Conservation (phyloP, 148 eudicot genomes). For the Mesembryanthemum crystallinum region DNA sequence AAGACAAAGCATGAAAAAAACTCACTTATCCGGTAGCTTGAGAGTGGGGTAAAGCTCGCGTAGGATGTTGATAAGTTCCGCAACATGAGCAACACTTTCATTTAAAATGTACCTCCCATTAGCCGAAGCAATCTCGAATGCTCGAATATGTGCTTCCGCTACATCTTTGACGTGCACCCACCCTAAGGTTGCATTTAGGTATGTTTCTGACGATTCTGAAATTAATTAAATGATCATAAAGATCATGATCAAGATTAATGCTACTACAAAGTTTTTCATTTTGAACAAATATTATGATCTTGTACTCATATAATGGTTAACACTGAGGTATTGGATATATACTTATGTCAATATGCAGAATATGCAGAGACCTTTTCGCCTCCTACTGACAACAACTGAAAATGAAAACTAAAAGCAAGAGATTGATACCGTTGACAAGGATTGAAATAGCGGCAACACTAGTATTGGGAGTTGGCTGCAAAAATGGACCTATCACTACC, state of each 20-base stretch:
- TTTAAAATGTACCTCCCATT: slow-evolving; percentile 30
- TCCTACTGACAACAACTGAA: no score
- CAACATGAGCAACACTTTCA: slow-evolving; percentile 17
- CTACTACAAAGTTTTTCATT: no score
- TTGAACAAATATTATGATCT: no score
- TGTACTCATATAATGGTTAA: no score
- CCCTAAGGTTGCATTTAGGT: slow-evolving; percentile 1
- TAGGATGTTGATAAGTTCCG: slow-evolving; percentile 17
- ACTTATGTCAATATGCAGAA: no score
- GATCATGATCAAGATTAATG: not conserved
- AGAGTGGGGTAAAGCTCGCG: slow-evolving; percentile 29
- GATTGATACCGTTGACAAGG: slow-evolving; percentile 23
- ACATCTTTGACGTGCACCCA: slow-evolving; percentile 34
- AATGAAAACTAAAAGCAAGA: not conserved
- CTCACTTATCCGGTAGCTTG: slow-evolving; percentile 26
- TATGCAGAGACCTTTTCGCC: no score
- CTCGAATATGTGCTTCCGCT: slow-evolving; percentile 33
- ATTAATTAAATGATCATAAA: not conserved
- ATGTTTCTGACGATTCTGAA: slow-evolving; percentile 21
- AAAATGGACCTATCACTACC: slow-evolving; percentile 42
- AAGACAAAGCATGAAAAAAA: not conserved
- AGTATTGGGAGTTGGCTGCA: slow-evolving; percentile 34
- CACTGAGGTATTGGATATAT: no score
- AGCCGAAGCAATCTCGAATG: slow-evolving; percentile 29
- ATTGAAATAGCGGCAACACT: slow-evolving; percentile 19